phyloP scores from a whole-genome alignment of 1,139 yeast genomes.

The Kodamaea sp. region DNA sequence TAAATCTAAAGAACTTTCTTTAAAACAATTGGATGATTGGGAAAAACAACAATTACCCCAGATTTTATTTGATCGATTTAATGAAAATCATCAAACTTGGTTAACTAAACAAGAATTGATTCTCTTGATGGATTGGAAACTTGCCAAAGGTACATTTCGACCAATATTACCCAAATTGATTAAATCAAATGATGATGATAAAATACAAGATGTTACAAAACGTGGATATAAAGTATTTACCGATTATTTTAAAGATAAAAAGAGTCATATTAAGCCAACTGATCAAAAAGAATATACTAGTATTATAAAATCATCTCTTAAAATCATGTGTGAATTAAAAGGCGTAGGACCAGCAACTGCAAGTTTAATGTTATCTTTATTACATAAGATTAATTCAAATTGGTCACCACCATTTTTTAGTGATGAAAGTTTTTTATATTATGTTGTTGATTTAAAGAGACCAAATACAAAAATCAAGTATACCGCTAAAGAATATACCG shows the following conservation, averaged over 20 bases:
- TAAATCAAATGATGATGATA: conserved; percentile 28
- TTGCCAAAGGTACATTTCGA: conserved; percentile 46
- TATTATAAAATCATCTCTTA: conserved; percentile 21
- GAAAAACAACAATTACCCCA: conserved; percentile 26
- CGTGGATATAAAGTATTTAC: conserved; percentile 27
- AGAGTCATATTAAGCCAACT: conserved; percentile 1
- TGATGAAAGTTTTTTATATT: conserved; percentile 43
- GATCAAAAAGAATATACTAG: conserved; percentile 14
- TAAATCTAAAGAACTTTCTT: conserved; percentile 19
- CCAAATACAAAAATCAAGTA: conserved; percentile 39
- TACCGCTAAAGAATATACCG: conserved; percentile 39
- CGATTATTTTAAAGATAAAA: conserved; percentile 13
- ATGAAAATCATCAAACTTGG: conserved; percentile 21
- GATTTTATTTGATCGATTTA: conserved; percentile 17
- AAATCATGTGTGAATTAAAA: conserved; percentile 29
- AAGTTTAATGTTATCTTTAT: conserved; percentile 39
- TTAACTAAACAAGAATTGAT: conserved; percentile 36
- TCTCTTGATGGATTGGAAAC: conserved; percentile 48
- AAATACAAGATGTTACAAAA: conserved; percentile 27
- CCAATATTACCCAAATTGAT: conserved; percentile 44
- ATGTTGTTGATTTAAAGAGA: conserved; percentile 27
- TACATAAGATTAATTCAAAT: conserved; percentile 16
- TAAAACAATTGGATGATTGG: conserved; percentile 38
- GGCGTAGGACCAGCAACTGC: conserved; percentile 56
- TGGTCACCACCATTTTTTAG: conserved; percentile 48